Percentiles rank a stretch among this genome's conserved stretches.
These are phyloP conservation scores for Calonectria pteridis DNA, from an alignment of 2,329 filamentous ascomycete species.

Conservation along the genomic window DNA sequence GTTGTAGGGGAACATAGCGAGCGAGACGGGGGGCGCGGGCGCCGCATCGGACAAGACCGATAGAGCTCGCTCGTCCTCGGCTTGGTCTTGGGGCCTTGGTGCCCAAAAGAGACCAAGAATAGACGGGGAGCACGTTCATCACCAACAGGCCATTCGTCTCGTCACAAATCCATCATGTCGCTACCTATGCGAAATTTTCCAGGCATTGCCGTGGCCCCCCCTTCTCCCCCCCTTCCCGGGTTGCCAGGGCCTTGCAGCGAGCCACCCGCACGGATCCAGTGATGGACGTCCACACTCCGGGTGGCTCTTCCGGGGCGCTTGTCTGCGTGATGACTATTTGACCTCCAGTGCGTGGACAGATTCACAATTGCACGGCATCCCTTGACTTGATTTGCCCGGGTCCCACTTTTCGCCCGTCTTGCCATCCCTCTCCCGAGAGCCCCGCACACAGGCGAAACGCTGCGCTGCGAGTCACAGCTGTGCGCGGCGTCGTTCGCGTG, in stretches of 20 bases:
- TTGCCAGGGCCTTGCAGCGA: not conserved
- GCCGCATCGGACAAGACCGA: not conserved
- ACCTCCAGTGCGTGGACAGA: not conserved
- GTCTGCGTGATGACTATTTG: constrained; percentile 4
- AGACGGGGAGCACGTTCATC: not conserved
- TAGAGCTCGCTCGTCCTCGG: not conserved
- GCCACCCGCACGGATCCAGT: constrained; percentile 7
- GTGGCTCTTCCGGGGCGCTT: not conserved
- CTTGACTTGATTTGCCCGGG: not conserved
- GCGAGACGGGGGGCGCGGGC: not conserved
- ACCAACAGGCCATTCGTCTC: not conserved
- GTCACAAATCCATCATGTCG: not conserved
- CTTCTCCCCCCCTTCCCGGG: not conserved
- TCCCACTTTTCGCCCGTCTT: not conserved
- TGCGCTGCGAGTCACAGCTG: constrained; percentile 31
- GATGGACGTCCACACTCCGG: not conserved
- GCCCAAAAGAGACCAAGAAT: not conserved
- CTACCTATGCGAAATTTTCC: constrained; percentile 4
- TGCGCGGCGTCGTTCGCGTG: constrained; percentile 25
- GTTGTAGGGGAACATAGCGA: not conserved
- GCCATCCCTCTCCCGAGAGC: not conserved
- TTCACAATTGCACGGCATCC: not conserved
- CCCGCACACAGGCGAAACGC: not conserved
- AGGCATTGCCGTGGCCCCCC: not conserved
- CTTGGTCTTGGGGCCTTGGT: not conserved